Conservation (phyloP, 129 eudicot genomes). For the Chrysanthemum seticuspe region DNA sequence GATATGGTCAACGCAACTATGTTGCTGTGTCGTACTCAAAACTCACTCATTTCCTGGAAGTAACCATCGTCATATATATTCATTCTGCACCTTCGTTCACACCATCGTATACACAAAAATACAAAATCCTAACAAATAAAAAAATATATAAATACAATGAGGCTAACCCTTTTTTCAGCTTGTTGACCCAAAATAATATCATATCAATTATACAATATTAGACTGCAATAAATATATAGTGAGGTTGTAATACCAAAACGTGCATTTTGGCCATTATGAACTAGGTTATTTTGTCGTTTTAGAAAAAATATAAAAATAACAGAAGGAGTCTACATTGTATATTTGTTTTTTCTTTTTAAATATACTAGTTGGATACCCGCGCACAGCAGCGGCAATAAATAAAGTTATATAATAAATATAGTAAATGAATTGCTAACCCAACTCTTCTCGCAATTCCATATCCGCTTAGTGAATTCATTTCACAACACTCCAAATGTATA, state of each 20-base stretch:
- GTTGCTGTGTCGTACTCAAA: constrained; percentile 9
- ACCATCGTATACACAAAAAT: not conserved
- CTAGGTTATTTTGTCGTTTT: too few species aligned
- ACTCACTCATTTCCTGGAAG: constrained; percentile 25
- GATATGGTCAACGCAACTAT: constrained; percentile 17
- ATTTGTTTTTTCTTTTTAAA: too few species aligned
- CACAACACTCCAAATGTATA: too few species aligned
- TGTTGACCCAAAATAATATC: not conserved
- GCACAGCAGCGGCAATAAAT: too few species aligned
- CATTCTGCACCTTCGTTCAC: not conserved
- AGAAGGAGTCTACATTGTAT: too few species aligned
- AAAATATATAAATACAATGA: not conserved
- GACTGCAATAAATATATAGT: not conserved
- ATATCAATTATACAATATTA: not conserved
- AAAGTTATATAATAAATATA: too few species aligned
- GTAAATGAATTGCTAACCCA: too few species aligned
- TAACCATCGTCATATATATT: constrained; percentile 19
- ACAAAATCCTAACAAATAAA: not conserved
- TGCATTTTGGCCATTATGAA: not conserved
- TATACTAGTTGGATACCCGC: too few species aligned
- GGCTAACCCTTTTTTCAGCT: not conserved
- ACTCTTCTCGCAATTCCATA: too few species aligned
- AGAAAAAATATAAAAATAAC: too few species aligned
- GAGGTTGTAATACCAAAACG: constrained; percentile 4
- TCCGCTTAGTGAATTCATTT: too few species aligned